phyloP scores from a whole-genome alignment of 192 early-diverging fungal species.

The Obelidium mucronatum region DNA sequence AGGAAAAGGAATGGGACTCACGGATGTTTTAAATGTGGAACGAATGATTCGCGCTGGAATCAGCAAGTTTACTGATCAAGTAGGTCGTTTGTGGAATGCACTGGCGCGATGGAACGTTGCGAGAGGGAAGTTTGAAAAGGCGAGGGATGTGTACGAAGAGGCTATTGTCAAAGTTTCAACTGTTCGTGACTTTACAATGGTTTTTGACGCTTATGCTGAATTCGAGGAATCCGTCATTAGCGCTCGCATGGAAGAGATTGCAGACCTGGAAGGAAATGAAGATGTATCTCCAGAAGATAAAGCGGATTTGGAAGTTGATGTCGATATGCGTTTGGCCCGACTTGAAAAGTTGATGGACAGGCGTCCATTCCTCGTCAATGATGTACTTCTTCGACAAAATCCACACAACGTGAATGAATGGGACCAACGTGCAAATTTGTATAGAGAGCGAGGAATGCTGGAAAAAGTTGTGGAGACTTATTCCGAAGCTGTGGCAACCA shows the following conservation, averaged over 20 bases:
- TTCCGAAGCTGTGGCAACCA: slow-evolving; percentile 71
- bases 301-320: slow-evolving; percentile 58
- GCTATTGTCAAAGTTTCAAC: slow-evolving; percentile 79
- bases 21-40: slow-evolving; percentile 76
- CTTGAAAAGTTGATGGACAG: slow-evolving; percentile 93
- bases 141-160: slow-evolving; percentile 95
- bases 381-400: slow-evolving; percentile 90
- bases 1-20: slow-evolving; percentile 34
- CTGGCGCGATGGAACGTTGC: slow-evolving; percentile 85
- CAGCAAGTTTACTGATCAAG: slow-evolving; percentile 78
- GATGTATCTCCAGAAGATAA: slow-evolving; percentile 50
- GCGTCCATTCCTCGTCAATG: slow-evolving; percentile 91
- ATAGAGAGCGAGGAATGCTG: slow-evolving; percentile 52
- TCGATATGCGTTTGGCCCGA: slow-evolving; percentile 85
- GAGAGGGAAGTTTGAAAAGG: slow-evolving; percentile 79
- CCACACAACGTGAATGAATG: slow-evolving; percentile 92
- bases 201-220: slow-evolving; percentile 97
- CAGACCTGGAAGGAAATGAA: slow-evolving; percentile 54
- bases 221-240: slow-evolving; percentile 85
- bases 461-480: slow-evolving; percentile 76
- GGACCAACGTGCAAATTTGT: slow-evolving; percentile 84
- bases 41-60: slow-evolving; percentile 87
- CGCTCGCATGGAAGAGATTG: slow-evolving; percentile 67
- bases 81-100: slow-evolving; percentile 87
- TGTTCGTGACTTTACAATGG: slow-evolving; percentile 90